Percentiles rank a stretch among this genome's conserved stretches.
Conservation (phyloP, 2,329 filamentous ascomycete genomes). For the Fusarium siculi region DNA sequence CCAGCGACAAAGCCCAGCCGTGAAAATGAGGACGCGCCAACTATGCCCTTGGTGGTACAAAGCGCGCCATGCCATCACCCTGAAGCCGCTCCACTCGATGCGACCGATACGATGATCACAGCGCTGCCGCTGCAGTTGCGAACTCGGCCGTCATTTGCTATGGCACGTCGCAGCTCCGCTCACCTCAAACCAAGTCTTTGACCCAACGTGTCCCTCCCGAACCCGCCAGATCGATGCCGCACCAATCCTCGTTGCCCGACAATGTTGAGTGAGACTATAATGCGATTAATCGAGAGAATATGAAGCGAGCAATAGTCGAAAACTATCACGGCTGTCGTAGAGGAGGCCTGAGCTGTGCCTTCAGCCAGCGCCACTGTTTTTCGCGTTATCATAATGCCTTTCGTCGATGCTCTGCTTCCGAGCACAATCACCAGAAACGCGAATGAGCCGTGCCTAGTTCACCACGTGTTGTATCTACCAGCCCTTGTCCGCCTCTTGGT, state of each 20-base stretch:
- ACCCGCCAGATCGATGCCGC: accelerated
- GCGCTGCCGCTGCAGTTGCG: neutral
- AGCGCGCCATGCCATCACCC: neutral
- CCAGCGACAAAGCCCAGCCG: accelerated
- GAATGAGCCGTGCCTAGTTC: accelerated
- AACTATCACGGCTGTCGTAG: accelerated
- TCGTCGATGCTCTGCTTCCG: accelerated
- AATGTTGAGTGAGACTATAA: accelerated
- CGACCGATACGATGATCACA: neutral
- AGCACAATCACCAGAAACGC: accelerated
- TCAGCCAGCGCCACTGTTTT: accelerated
- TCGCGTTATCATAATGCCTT: accelerated
- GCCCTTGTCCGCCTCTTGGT: neutral
- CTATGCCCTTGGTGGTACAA: accelerated
- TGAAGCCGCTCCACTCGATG: neutral
- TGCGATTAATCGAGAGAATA: neutral
- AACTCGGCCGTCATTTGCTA: too few relatives aligned
- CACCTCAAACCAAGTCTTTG: accelerated
- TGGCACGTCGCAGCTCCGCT: accelerated
- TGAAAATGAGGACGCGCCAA: too few relatives aligned
- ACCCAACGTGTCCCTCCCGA: accelerated
- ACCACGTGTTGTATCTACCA: neutral
- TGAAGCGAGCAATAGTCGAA: accelerated
- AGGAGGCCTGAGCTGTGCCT: accelerated
- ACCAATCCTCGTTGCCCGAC: accelerated